Conservation (phyloP, 768 basidiomycete species). For the Multifurca ochricompacta region DNA sequence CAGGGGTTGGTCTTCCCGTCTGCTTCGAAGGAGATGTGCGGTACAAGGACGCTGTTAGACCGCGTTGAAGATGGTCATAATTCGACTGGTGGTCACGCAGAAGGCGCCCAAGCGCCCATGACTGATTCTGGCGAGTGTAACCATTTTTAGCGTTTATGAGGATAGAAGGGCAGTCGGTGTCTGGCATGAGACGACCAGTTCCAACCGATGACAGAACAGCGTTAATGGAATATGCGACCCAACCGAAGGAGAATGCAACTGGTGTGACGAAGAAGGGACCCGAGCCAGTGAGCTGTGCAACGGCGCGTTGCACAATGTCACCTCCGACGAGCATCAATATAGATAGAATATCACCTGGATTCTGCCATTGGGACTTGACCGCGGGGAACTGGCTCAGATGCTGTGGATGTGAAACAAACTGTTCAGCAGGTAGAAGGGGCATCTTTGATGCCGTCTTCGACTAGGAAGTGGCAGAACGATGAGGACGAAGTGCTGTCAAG, state of each 20-base stretch:
- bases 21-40: slow-evolving; percentile 11
- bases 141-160: slow-evolving; percentile 24
- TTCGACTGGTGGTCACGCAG: slow-evolving; percentile 24
- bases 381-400: not conserved
- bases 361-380: slow-evolving; percentile 21
- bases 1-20: slow-evolving; percentile 23
- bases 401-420: not conserved
- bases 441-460: not conserved
- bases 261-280: slow-evolving; percentile 21
- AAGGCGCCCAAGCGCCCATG: slow-evolving; percentile 28
- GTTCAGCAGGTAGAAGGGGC: not conserved
- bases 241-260: slow-evolving; percentile 30
- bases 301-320: slow-evolving; percentile 27
- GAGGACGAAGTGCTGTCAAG: too few species aligned
- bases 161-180: slow-evolving; percentile 22
- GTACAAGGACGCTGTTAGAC: slow-evolving; percentile 23
- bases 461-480: not conserved
- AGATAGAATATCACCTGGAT: slow-evolving; percentile 25
- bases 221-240: slow-evolving; percentile 28
- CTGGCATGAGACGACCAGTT: slow-evolving; percentile 25
- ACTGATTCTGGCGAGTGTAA: slow-evolving; percentile 24
- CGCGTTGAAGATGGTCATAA: slow-evolving; percentile 10
- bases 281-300: slow-evolving; percentile 27
- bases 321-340: slow-evolving; percentile 29
- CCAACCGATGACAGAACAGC: slow-evolving; percentile 24